Evolutionary conservation across 192 early-diverging fungal genomes (phyloP).

Genomic region (Chytriomyces hyalinus): DNA sequence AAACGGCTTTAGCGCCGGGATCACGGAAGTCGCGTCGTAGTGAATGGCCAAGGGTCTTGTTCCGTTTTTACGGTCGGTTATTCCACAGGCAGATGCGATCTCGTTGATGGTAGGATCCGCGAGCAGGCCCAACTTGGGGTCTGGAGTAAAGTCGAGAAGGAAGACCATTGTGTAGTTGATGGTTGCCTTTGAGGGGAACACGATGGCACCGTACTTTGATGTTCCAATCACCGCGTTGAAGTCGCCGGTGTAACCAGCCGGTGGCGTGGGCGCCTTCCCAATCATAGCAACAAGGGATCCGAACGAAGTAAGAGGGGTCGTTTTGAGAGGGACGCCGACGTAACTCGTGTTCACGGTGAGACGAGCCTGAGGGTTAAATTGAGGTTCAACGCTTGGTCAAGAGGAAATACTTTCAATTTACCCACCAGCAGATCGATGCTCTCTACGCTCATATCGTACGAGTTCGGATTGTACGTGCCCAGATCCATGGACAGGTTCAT

Average conservation of each 20-base stretch:
- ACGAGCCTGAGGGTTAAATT: conserved; percentile 13
- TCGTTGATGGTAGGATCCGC: conserved; percentile 34
- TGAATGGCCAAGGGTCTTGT: conserved; percentile 7
- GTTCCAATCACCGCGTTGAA: conserved; percentile 23
- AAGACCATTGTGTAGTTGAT: conserved; percentile 37
- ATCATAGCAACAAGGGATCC: conserved; percentile 7
- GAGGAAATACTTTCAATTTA: neutral
- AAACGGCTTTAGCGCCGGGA: conserved; percentile 7
- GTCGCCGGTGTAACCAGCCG: neutral
- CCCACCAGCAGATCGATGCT: conserved; percentile 19
- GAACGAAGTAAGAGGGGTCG: conserved; percentile 6
- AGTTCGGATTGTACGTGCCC: conserved; percentile 25
- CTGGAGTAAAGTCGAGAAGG: conserved; percentile 28
- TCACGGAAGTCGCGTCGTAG: conserved; percentile 19
- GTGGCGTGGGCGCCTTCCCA: neutral
- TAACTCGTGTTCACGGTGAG: conserved; percentile 20
- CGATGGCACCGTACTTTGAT: conserved; percentile 7
- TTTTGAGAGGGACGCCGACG: conserved; percentile 14
- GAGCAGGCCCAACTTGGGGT: conserved; percentile 16
- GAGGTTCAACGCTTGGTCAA: neutral
- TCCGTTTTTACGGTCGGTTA: conserved; percentile 11
- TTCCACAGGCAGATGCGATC: conserved; percentile 18
- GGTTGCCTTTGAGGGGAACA: conserved; percentile 22
- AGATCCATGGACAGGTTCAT: conserved; percentile 22
- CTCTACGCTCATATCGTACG: conserved; percentile 24